These are phyloP conservation scores for Suillus alpinus DNA, from an alignment of 768 basidiomycete genomes.

Conservation along the genomic window DNA sequence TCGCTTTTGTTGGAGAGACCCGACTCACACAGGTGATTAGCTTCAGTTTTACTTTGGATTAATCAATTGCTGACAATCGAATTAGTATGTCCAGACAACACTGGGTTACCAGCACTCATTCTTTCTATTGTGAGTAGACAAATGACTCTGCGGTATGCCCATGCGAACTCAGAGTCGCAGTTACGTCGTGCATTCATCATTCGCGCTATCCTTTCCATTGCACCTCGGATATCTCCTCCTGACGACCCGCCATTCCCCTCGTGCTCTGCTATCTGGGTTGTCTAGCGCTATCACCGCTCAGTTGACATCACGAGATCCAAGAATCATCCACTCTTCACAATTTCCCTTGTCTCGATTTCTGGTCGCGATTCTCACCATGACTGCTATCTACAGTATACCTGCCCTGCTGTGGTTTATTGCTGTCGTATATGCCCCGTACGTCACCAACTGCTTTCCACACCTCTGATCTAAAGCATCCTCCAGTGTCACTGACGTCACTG, in stretches of 20 bases:
- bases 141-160: neutral
- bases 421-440: slow-evolving; percentile 71
- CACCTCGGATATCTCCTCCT: slow-evolving; percentile 68
- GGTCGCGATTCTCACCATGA: slow-evolving; percentile 20
- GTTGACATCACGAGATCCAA: slow-evolving; percentile 13
- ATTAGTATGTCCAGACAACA: slow-evolving; percentile 75
- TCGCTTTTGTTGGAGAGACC: slow-evolving; percentile 77
- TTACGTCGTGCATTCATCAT: slow-evolving; percentile 83
- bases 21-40: slow-evolving; percentile 68
- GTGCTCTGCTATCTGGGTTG: slow-evolving; percentile 52
- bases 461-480: slow-evolving; percentile 10
- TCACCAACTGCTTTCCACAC: slow-evolving; percentile 9
- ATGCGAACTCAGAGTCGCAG: slow-evolving; percentile 37
- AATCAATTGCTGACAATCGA: slow-evolving; percentile 6
- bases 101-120: slow-evolving; percentile 83
- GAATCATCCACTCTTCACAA: slow-evolving; percentile 9
- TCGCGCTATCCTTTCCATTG: slow-evolving; percentile 75
- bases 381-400: slow-evolving; percentile 56
- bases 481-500: slow-evolving; percentile 83
- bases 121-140: slow-evolving; percentile 70
- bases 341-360: slow-evolving; percentile 37
- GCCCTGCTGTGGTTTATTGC: slow-evolving; percentile 75
- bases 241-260: slow-evolving; percentile 46
- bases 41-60: neutral
- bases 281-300: slow-evolving; percentile 41